phyloP scores from a whole-genome alignment of 2,329 filamentous ascomycete genomes.

The Penicillium concentricum region DNA sequence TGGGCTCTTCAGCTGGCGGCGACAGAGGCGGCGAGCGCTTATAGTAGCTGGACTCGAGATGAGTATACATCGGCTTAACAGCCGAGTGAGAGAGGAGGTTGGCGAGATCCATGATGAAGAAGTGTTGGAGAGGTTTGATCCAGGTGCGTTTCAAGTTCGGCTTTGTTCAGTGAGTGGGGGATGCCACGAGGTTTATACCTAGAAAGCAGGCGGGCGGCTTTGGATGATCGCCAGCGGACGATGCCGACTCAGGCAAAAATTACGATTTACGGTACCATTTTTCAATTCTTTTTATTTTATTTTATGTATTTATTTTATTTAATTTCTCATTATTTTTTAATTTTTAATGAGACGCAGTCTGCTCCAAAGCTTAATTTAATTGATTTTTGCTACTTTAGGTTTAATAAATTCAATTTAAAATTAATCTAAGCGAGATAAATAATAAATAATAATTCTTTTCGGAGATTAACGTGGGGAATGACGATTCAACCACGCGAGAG shows the following conservation, averaged over 20 bases:
- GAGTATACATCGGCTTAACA: constrained; percentile 23
- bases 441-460: constrained; percentile 6
- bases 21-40: constrained; percentile 37
- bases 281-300: neutral
- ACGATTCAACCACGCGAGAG: constrained; percentile 19
- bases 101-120: constrained; percentile 36
- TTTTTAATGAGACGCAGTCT: constrained; percentile 19
- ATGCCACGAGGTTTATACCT: constrained; percentile 25
- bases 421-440: neutral
- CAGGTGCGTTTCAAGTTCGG: constrained; percentile 6
- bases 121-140: neutral
- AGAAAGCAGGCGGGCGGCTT: constrained; percentile 6
- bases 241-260: constrained; percentile 17
- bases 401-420: neutral
- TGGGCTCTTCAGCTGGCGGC: constrained; percentile 52
- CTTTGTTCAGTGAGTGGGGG: constrained; percentile 8
- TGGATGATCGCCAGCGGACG: constrained; percentile 24
- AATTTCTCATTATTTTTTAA: neutral
- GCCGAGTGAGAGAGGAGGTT: constrained; percentile 31
- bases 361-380: constrained; percentile 30
- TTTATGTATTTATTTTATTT: neutral
- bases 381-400: constrained; percentile 3
- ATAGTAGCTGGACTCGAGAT: constrained; percentile 23
- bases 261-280: constrained; percentile 12
- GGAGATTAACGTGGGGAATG: constrained; percentile 23